phyloP scores from a whole-genome alignment of 805 yeast genomes.

The Lipomyces sp. region DNA sequence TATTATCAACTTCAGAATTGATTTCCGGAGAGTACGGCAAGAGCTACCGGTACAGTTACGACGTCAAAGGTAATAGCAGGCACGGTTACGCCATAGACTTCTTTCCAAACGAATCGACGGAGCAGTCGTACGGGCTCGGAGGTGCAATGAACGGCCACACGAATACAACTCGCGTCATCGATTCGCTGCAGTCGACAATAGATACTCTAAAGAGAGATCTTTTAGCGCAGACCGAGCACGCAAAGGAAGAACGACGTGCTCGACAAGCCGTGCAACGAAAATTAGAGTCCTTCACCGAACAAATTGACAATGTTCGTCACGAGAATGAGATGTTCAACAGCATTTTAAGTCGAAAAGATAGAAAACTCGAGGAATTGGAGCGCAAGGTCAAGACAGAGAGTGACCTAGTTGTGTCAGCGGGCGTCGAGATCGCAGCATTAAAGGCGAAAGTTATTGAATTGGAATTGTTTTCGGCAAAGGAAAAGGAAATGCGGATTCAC shows the following conservation, averaged over 20 bases:
- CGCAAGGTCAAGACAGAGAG: slow-evolving; percentile 39
- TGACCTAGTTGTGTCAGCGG: not conserved
- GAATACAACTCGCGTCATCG: slow-evolving; percentile 35
- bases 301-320: slow-evolving; percentile 51
- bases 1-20: no score
- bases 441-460: slow-evolving; percentile 7
- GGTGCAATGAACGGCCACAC: not conserved
- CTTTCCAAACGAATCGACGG: not conserved
- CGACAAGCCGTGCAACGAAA: slow-evolving; percentile 47
- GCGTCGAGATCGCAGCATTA: slow-evolving; percentile 2
- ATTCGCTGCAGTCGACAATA: slow-evolving; percentile 46
- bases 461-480: slow-evolving; percentile 12
- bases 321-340: slow-evolving; percentile 74
- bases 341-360: slow-evolving; percentile 63
- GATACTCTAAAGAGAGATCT: slow-evolving; percentile 55
- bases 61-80: no score
- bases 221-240: slow-evolving; percentile 40
- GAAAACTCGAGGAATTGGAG: slow-evolving; percentile 66
- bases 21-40: not conserved
- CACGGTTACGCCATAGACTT: not conserved
- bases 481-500: slow-evolving; percentile 17
- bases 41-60: not conserved
- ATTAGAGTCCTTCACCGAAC: slow-evolving; percentile 57
- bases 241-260: slow-evolving; percentile 53
- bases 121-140: not conserved